Evolutionary conservation across 139 green algal species (phyloP).

Genomic region (Pycnococcus provasolii): DNA sequence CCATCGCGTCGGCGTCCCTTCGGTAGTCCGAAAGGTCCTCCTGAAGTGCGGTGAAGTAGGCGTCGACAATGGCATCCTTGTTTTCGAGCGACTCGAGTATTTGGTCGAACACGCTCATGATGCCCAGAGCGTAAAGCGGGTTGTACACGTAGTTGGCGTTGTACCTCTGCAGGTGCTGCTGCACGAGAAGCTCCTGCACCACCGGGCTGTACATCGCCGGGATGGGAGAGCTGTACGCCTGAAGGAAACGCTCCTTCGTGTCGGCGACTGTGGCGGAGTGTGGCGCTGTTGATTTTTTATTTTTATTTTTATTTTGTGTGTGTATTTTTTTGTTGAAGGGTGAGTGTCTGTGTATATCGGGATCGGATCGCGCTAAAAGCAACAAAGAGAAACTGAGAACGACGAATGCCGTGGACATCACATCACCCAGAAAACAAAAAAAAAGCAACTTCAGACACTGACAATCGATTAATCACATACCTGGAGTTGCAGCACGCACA

Average conservation of each 20-base stretch:
- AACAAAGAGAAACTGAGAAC: no score
- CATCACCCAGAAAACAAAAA: no score
- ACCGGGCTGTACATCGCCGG: constrained; percentile 40
- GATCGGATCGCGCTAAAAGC: no score
- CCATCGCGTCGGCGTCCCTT: constrained; percentile 27
- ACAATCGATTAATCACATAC: no score
- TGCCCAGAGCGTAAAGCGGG: constrained; percentile 15
- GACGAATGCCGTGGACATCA: no score
- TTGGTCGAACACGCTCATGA: constrained; percentile 13
- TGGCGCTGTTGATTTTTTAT: no score
- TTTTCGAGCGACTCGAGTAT: constrained; percentile 12
- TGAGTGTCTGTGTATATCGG: no score
- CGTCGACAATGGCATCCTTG: constrained; percentile 7
- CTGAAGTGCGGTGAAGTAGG: constrained; percentile 30
- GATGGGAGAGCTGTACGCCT: constrained; percentile 40
- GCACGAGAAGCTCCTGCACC: constrained; percentile 40
- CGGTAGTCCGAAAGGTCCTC: constrained; percentile 29
- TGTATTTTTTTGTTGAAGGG: no score
- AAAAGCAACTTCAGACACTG: no score
- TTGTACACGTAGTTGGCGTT: constrained; percentile 42
- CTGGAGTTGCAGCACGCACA: no score
- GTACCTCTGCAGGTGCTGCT: constrained; percentile 38
- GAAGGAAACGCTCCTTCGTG: constrained; percentile 43
- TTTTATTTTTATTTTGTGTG: no score
- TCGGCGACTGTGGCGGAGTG: constrained; percentile 32